Percentiles rank a stretch among this genome's conserved stretches.
phyloP scores from a whole-genome alignment of 176 grass and related monocot genomes.

The Puya raimondii region DNA sequence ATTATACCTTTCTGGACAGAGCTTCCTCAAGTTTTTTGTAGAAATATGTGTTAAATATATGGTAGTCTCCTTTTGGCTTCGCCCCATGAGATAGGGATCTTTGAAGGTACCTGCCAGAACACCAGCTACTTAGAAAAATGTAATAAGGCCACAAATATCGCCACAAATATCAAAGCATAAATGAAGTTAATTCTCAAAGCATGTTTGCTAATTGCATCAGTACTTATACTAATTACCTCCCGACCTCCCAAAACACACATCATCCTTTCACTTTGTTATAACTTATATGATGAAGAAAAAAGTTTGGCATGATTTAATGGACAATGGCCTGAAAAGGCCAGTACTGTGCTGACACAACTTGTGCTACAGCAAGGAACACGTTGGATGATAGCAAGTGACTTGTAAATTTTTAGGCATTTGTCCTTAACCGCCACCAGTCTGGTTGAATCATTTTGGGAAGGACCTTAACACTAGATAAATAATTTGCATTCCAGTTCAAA shows the following conservation, averaged over 20 bases:
- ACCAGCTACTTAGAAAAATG: neutral
- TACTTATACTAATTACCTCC: too few relatives aligned
- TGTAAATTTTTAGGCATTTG: too few relatives aligned
- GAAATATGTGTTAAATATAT: constrained; percentile 94
- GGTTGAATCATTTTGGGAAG: too few relatives aligned
- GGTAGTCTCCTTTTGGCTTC: constrained; percentile 31
- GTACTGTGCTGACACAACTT: too few relatives aligned
- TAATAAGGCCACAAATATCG: neutral
- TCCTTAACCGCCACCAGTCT: too few relatives aligned
- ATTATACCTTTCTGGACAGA: constrained; percentile 30
- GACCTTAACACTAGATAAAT: too few relatives aligned
- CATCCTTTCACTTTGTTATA: neutral
- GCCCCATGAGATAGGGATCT: constrained; percentile 21
- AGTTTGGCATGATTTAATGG: too few relatives aligned
- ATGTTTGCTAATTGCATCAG: too few relatives aligned
- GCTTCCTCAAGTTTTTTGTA: constrained; percentile 80
- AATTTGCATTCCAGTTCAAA: neutral
- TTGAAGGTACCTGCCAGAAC: constrained; percentile 50
- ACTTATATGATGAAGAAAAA: neutral
- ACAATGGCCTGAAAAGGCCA: too few relatives aligned
- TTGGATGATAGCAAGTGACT: too few relatives aligned
- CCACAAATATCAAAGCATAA: neutral
- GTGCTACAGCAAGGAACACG: too few relatives aligned
- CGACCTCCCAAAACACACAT: neutral
- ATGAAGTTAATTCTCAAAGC: neutral